A percentile compares a stretch with the other conserved stretches of the same genome.
Evolutionary conservation across 2,329 filamentous ascomycete species (phyloP).

Genomic region (Emergomyces pasteurianus): DNA sequence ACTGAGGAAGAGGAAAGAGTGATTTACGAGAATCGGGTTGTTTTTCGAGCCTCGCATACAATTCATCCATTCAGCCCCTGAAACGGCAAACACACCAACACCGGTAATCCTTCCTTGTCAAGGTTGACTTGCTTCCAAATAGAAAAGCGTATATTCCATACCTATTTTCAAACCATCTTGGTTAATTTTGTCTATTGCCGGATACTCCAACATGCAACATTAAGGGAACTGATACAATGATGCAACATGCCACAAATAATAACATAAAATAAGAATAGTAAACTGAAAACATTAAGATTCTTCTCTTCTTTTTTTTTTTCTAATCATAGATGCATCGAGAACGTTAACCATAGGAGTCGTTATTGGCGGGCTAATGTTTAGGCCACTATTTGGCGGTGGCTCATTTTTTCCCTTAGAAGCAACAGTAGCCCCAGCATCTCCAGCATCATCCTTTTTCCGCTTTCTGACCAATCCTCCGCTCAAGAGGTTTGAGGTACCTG

Average conservation of each 20-base stretch:
- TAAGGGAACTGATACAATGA: background rate
- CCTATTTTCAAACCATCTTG: background rate
- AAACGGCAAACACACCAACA: background rate
- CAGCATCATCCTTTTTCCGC: slow-evolving; percentile 24
- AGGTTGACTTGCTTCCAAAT: background rate
- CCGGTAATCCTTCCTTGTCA: background rate
- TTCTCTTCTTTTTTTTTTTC: slow-evolving; percentile 29
- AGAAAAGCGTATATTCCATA: background rate
- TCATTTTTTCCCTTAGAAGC: background rate
- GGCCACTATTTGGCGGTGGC: slow-evolving; percentile 6
- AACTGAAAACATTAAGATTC: background rate
- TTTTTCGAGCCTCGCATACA: background rate
- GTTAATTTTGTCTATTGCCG: background rate
- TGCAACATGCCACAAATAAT: background rate
- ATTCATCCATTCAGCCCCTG: background rate
- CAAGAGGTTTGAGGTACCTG: slow-evolving; percentile 17
- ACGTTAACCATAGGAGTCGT: slow-evolving; percentile 22
- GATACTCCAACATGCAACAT: background rate
- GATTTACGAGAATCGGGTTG: background rate
- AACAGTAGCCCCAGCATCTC: slow-evolving; percentile 1
- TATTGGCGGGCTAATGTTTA: slow-evolving; percentile 1
- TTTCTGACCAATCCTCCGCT: slow-evolving; percentile 25
- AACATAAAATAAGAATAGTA: background rate
- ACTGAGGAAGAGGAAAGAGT: background rate
- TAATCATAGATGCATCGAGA: slow-evolving; percentile 25